Evolutionary conservation across 2,329 filamentous ascomycete genomes (phyloP).

Genomic region (Calonectria pseudoturangicola): DNA sequence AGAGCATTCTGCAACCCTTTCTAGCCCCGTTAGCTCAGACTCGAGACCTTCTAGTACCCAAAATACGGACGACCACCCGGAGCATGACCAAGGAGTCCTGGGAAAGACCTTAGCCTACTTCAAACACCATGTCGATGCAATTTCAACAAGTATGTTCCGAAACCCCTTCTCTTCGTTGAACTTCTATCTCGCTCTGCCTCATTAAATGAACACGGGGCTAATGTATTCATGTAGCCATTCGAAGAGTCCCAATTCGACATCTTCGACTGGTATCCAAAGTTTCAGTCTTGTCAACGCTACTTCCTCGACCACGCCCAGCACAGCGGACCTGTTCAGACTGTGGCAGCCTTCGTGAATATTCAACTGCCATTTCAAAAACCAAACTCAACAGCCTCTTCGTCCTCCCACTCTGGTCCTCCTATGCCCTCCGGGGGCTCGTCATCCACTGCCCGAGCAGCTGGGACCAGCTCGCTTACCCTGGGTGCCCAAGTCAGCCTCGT

Average conservation of each 20-base stretch:
- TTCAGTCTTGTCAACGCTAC: conserved; percentile 91
- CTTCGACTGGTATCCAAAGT: conserved; percentile 94
- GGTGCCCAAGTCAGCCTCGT: conserved; percentile 78
- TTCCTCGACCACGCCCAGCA: conserved; percentile 95
- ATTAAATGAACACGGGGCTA: conserved; percentile 38
- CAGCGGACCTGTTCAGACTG: conserved; percentile 86
- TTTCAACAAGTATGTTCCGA: conserved; percentile 50
- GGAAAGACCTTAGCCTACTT: conserved; percentile 16
- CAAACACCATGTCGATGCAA: conserved; percentile 50
- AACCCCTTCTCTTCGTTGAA: neutral
- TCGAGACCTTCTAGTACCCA: neutral
- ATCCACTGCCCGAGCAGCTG: conserved; percentile 57
- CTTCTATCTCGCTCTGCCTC: conserved; percentile 24
- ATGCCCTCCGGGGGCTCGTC: conserved; percentile 46
- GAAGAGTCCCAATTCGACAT: conserved; percentile 80
- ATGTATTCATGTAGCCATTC: conserved; percentile 62
- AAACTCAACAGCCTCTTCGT: conserved; percentile 62
- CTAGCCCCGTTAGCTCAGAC: neutral
- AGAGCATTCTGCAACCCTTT: neutral
- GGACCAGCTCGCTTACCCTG: conserved; percentile 34
- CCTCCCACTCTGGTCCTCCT: conserved; percentile 55
- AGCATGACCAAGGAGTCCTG: conserved; percentile 26
- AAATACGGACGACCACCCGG: neutral
- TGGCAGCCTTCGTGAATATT: conserved; percentile 95
- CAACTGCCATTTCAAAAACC: conserved; percentile 87